phyloP scores from a whole-genome alignment of 768 basidiomycete species.

The Stropharia rugosoannulata region DNA sequence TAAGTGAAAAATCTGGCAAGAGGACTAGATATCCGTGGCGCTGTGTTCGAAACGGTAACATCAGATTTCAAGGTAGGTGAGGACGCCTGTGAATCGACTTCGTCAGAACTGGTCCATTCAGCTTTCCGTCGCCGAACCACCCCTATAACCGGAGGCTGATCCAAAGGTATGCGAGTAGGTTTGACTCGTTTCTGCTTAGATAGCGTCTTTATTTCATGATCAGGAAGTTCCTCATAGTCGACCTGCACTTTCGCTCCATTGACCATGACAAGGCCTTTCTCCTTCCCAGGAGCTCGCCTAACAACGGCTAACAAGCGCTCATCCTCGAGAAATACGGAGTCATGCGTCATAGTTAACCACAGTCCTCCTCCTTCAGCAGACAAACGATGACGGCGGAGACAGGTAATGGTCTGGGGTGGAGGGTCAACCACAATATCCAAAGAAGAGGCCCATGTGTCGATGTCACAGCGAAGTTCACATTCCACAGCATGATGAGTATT shows the following conservation, averaged over 20 bases:
- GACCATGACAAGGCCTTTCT: constrained; percentile 82
- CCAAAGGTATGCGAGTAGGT: constrained; percentile 84
- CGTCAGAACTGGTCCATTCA: constrained; percentile 58
- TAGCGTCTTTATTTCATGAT: constrained; percentile 81
- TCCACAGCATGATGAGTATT: constrained; percentile 59
- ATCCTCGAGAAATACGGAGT: constrained; percentile 72
- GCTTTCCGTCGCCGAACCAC: constrained; percentile 66
- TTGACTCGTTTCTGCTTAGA: constrained; percentile 85
- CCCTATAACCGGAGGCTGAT: constrained; percentile 84
- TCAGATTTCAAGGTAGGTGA: constrained; percentile 9
- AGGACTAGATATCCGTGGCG: constrained; percentile 69
- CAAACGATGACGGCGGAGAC: constrained; percentile 83
- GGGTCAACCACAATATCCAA: constrained; percentile 92
- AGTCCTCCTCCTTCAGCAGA: constrained; percentile 87
- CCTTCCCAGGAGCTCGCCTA: constrained; percentile 71
- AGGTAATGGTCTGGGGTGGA: constrained; percentile 80
- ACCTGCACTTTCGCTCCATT: constrained; percentile 86
- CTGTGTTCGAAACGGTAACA: constrained; percentile 44
- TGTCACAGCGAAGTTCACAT: constrained; percentile 89
- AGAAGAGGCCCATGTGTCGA: constrained; percentile 84
- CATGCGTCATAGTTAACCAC: constrained; percentile 92
- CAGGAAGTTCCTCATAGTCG: constrained; percentile 86
- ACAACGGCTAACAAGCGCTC: constrained; percentile 77
- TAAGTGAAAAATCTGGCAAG: constrained; percentile 71
- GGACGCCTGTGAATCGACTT: constrained; percentile 10